Evolutionary conservation across 1,284 basidiomycete genomes (phyloP).

Genomic region (Cutaneotrichosporon arboriforme): DNA sequence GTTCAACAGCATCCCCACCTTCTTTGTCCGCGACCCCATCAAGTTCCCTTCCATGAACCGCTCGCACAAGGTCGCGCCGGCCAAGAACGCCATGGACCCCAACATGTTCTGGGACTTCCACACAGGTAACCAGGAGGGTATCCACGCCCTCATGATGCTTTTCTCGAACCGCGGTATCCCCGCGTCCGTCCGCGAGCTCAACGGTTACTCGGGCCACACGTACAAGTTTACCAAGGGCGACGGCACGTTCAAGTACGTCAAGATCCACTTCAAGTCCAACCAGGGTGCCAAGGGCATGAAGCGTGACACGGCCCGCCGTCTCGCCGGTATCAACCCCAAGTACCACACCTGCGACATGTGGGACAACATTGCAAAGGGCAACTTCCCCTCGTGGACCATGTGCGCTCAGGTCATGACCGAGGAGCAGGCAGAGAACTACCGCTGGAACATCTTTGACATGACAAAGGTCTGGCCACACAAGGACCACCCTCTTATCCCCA

Average conservation of each 20-base stretch:
- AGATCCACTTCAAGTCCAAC: constrained; percentile 75
- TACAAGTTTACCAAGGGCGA: constrained; percentile 56
- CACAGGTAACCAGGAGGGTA: constrained; percentile 52
- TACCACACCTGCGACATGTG: constrained; percentile 74
- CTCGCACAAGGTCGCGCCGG: constrained; percentile 59
- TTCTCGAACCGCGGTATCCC: constrained; percentile 77
- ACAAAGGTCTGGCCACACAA: constrained; percentile 80
- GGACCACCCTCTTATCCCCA: constrained; percentile 63
- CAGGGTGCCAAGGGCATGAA: constrained; percentile 66
- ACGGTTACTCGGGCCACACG: constrained; percentile 59
- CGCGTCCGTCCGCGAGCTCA: constrained; percentile 76
- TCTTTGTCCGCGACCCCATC: constrained; percentile 76
- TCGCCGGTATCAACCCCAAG: constrained; percentile 47
- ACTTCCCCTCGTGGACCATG: constrained; percentile 67
- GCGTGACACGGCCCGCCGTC: constrained; percentile 36
- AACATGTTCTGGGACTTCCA: constrained; percentile 61
- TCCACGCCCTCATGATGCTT: constrained; percentile 71
- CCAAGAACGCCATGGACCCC: constrained; percentile 53
- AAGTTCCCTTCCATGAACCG: constrained; percentile 79
- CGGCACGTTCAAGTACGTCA: constrained; percentile 62
- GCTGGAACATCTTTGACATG: constrained; percentile 71
- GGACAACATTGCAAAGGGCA: constrained; percentile 59
- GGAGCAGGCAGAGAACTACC: constrained; percentile 56
- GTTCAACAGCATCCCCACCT: constrained; percentile 54
- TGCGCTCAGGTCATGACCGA: constrained; percentile 64